Evolutionary conservation across 345 rosid species (phyloP).

Genomic region (Aquilaria yunnanensis): DNA sequence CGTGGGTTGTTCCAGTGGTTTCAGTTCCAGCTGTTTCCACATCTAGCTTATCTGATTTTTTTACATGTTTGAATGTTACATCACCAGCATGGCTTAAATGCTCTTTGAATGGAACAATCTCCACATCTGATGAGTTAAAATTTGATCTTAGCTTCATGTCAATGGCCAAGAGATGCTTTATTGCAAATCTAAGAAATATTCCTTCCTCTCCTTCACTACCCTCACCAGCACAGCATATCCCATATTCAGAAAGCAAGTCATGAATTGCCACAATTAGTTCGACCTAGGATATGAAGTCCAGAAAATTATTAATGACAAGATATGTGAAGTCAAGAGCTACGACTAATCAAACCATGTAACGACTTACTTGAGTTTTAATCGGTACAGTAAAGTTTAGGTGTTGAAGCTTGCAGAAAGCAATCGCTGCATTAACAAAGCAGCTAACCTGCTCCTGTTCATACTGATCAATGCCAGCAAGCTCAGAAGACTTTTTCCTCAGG

Average conservation of each 20-base stretch:
- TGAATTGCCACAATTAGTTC: conserved; percentile 82
- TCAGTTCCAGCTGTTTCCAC: conserved; percentile 33
- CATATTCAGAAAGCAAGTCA: conserved; percentile 89
- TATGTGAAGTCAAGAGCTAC: conserved; percentile 4
- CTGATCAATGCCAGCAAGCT: conserved; percentile 35
- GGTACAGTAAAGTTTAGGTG: conserved; percentile 57
- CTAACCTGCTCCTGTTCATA: conserved; percentile 58
- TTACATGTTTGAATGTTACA: conserved; percentile 26
- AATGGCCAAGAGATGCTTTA: conserved; percentile 88
- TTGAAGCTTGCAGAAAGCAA: conserved; percentile 91
- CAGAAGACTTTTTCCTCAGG: conserved; percentile 52
- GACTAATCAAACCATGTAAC: conserved; percentile 7
- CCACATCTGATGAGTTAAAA: conserved; percentile 38
- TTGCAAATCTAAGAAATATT: conserved; percentile 84
- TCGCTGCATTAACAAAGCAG: conserved; percentile 75
- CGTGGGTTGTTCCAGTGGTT: conserved; percentile 21
- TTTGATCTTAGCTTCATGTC: conserved; percentile 86
- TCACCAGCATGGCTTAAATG: conserved; percentile 18
- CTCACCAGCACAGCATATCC: conserved; percentile 85
- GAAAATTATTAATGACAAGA: conserved; percentile 9
- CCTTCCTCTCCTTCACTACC: conserved; percentile 83
- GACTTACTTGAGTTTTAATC: conserved; percentile 69
- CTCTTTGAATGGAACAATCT: conserved; percentile 29
- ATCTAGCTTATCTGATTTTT: conserved; percentile 26
- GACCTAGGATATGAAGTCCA: conserved; percentile 40